phyloP scores from a whole-genome alignment of 331 rosid species.

The Stylosanthes scabra region DNA sequence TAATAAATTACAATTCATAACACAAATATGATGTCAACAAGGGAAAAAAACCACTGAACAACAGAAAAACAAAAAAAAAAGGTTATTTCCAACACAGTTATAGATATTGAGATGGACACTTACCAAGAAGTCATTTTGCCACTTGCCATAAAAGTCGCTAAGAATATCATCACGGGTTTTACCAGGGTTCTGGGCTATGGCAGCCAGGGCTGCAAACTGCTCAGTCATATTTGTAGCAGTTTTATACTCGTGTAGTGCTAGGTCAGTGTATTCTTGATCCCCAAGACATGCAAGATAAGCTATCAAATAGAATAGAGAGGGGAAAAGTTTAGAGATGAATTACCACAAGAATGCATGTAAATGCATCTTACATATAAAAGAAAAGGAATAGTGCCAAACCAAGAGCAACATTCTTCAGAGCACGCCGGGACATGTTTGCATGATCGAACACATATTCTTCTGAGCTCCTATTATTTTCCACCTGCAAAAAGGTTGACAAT shows the following conservation, averaged over 20 bases:
- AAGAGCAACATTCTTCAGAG: conserved; percentile 89
- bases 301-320: conserved; percentile 38
- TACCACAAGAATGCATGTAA: conserved; percentile 22
- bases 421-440: conserved; percentile 83
- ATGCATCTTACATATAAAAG: conserved; percentile 20
- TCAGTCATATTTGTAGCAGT: conserved; percentile 98
- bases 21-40: conserved; percentile 6
- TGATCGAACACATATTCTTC: conserved; percentile 76
- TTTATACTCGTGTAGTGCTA: conserved; percentile 72
- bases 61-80: neutral
- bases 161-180: conserved; percentile 83
- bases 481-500: conserved; percentile 55
- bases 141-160: conserved; percentile 80
- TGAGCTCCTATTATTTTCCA: conserved; percentile 72
- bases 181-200: conserved; percentile 88
- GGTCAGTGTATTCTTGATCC: conserved; percentile 58
- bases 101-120: conserved; percentile 20
- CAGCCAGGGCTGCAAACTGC: conserved; percentile 93
- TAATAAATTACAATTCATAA: conserved; percentile 8
- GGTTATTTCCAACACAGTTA: neutral
- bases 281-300: conserved; percentile 82
- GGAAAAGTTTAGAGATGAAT: conserved; percentile 28
- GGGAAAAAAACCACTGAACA: conserved; percentile 18
- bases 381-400: conserved; percentile 51
- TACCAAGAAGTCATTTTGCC: conserved; percentile 92